These are phyloP conservation scores for Populus alba DNA, from an alignment of 345 rosid genomes.

Conservation along the genomic window DNA sequence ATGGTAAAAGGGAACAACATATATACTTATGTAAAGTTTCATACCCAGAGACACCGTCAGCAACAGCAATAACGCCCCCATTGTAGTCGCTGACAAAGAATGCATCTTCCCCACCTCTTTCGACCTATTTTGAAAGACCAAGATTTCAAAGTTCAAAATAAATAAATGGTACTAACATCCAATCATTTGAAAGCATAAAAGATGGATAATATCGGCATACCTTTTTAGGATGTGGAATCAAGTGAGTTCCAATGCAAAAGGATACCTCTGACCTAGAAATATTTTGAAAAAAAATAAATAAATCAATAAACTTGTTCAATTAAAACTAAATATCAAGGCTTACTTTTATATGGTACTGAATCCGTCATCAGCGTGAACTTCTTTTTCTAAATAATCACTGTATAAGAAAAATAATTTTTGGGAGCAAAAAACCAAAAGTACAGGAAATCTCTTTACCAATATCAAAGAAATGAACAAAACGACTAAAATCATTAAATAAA, in stretches of 20 bases:
- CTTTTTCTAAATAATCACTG: too few relatives aligned
- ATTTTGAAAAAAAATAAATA: neutral
- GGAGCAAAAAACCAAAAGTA: too few relatives aligned
- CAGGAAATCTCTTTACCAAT: too few relatives aligned
- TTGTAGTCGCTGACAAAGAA: conserved; percentile 57
- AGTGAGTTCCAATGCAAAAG: conserved; percentile 56
- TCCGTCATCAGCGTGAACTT: too few relatives aligned
- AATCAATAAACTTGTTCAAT: neutral
- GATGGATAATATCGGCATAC: neutral
- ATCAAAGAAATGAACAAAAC: too few relatives aligned
- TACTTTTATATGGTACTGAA: too few relatives aligned
- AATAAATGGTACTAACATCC: neutral
- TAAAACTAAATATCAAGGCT: too few relatives aligned
- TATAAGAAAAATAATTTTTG: too few relatives aligned
- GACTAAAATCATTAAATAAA: neutral
- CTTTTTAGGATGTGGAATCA: conserved; percentile 39
- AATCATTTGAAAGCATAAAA: neutral
- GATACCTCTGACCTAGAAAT: conserved; percentile 40
- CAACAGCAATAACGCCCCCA: conserved; percentile 83
- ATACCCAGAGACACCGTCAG: conserved; percentile 94
- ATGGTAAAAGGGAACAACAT: neutral
- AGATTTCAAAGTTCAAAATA: neutral
- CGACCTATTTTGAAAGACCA: conserved; percentile 41
- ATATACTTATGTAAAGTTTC: neutral
- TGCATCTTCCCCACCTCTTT: conserved; percentile 88